phyloP scores from a whole-genome alignment of 2,329 filamentous ascomycete species.

The Coniochaeta sp. region DNA sequence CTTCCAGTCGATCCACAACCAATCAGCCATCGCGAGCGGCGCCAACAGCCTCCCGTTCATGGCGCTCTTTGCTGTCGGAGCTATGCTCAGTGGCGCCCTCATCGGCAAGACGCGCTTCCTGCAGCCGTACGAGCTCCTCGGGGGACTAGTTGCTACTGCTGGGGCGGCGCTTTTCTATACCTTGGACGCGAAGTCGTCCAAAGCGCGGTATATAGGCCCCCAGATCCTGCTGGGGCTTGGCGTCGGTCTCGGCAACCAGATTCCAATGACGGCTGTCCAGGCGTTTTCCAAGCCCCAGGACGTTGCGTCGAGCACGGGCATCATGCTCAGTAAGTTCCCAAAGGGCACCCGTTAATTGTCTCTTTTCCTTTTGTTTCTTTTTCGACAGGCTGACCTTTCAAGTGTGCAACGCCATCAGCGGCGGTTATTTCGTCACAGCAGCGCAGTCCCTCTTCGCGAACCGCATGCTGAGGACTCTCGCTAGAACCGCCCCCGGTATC shows the following conservation, averaged over 20 bases:
- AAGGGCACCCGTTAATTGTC: no score
- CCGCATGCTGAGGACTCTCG: slow-evolving; percentile 20
- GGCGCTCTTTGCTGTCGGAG: slow-evolving; percentile 11
- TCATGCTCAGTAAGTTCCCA: slow-evolving; percentile 14
- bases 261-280: neutral
- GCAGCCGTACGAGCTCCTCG: slow-evolving; percentile 8
- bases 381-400: no score
- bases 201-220: slow-evolving; percentile 16
- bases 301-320: slow-evolving; percentile 29
- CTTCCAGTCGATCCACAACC: slow-evolving; percentile 58
- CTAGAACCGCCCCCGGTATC: slow-evolving; percentile 18
- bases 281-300: slow-evolving; percentile 19
- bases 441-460: slow-evolving; percentile 32
- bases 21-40: slow-evolving; percentile 48
- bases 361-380: no score
- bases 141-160: slow-evolving; percentile 22
- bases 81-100: slow-evolving; percentile 20
- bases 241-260: slow-evolving; percentile 21
- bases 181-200: slow-evolving; percentile 17
- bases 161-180: slow-evolving; percentile 25
- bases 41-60: slow-evolving; percentile 33
- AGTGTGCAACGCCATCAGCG: slow-evolving; percentile 38
- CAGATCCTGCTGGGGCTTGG: slow-evolving; percentile 32
- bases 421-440: slow-evolving; percentile 38
- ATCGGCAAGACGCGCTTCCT: slow-evolving; percentile 16